Base-by-base conservation (phyloP, 2,329 filamentous ascomycete genomes). In the Neonectria punicea region DNA sequence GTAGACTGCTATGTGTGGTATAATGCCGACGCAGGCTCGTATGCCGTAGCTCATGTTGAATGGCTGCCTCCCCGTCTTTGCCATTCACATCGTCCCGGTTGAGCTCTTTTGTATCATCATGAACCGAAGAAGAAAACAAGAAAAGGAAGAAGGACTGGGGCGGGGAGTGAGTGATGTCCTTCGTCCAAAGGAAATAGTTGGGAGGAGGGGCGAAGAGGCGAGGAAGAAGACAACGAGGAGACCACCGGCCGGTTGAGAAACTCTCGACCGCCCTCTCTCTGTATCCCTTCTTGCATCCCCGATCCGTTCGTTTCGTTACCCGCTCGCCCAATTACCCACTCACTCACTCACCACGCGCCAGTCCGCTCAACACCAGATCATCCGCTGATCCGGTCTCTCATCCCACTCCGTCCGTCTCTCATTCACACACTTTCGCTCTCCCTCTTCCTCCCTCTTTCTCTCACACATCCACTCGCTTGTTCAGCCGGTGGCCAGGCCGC, bases 21-120 rank as follows among this genome's bases (percentile, higher is more conserved):
- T 62, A 46, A 53, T 46, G 53, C 63, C 58, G 49, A 65, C 41
- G 58, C 58, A 62, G 58, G 55, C 61, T 60, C 63, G 66, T 69
- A 68, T 59, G 66, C 66, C 67, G 61, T 75, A 76, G 76, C 75
- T 75, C 77, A 78, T 77, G 77, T 78, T 76, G 74, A 78, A 77
- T 77, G 74, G 65, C 71, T 73, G 69, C 64, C 61, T 58, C 59
- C 53, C 62, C 58, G 46, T 34, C 44, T 60, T 67, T 70, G 72
- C 69, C 73, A 70, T 73, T 74, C 69, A 61, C 56, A 61, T 67
- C 49, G 47, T 61, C 61, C 49, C 66, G 34, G 65, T 73, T 73
- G 71, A 73, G 70, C 68, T 73, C 66, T 69, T 70, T 63, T 70
- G 34, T 62, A 65, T 73, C 51, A 50, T 72, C 61, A 58, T 70